Conservation (phyloP, 441 rosid species). For the Mallotus repandus region DNA sequence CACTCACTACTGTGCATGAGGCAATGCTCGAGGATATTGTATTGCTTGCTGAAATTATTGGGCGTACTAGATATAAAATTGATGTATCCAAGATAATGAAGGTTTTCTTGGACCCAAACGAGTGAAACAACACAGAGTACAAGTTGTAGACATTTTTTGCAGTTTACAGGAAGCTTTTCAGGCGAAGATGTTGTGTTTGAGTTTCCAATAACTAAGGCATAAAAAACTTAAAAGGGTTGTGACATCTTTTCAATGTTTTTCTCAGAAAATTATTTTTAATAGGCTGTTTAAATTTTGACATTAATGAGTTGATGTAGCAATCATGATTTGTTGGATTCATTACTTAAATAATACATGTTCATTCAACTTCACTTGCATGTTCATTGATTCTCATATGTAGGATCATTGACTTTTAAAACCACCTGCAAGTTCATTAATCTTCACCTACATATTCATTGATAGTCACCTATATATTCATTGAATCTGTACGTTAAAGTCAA, state of each 20-base stretch:
- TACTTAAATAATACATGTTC: too few relatives aligned
- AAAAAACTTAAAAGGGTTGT: constrained; percentile 10
- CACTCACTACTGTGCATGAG: constrained; percentile 72
- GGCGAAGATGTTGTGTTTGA: constrained; percentile 76
- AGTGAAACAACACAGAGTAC: constrained; percentile 63
- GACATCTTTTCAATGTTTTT: constrained; percentile 7
- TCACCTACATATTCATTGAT: too few relatives aligned
- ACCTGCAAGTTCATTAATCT: too few relatives aligned
- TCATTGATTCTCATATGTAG: constrained; percentile 3
- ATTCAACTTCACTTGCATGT: too few relatives aligned
- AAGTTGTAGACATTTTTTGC: constrained; percentile 68
- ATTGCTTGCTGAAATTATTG: constrained; percentile 80
- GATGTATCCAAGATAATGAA: constrained; percentile 80
- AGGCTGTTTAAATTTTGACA: constrained; percentile 30
- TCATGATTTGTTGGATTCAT: constrained; percentile 1
- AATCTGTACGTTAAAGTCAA: too few relatives aligned
- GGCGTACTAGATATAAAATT: constrained; percentile 57
- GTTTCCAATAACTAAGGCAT: constrained; percentile 53
- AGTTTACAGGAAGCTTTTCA: constrained; percentile 71
- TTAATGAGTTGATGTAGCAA: constrained; percentile 14
- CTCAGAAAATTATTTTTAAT: not conserved
- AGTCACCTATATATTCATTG: too few relatives aligned
- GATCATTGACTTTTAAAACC: too few relatives aligned
- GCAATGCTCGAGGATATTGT: constrained; percentile 77
- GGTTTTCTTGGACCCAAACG: constrained; percentile 80